These are phyloP conservation scores for Hydrangea macrophylla DNA, from an alignment of 148 eudicot genomes.

Conservation along the genomic window DNA sequence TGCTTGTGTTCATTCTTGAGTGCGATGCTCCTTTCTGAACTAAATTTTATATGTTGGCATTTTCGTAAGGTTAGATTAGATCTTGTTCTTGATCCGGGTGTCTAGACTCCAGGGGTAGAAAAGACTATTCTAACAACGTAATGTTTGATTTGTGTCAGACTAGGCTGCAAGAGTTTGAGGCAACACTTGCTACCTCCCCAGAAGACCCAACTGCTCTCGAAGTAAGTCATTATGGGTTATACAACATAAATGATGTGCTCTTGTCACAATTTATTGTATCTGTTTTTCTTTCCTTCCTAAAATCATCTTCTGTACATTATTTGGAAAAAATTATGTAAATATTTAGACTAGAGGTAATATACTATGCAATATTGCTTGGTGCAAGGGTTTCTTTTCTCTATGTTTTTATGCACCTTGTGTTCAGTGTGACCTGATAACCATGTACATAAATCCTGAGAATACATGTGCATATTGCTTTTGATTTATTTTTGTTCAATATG, in stretches of 20 bases:
- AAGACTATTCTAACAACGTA: slow-evolving; percentile 19
- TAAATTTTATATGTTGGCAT: background rate
- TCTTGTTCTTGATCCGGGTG: background rate
- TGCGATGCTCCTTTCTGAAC: background rate
- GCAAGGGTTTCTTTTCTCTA: background rate
- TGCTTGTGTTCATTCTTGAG: background rate
- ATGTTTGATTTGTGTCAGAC: slow-evolving; percentile 44
- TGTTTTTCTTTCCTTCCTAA: no score
- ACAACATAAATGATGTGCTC: background rate
- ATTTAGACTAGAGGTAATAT: background rate
- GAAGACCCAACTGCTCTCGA: slow-evolving; percentile 73
- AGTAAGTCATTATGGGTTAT: slow-evolving; percentile 44
- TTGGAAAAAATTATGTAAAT: background rate
- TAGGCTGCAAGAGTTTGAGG: slow-evolving; percentile 72
- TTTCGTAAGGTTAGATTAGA: background rate
- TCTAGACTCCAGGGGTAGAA: slow-evolving; percentile 3
- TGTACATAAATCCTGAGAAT: background rate
- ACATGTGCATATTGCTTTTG: background rate
- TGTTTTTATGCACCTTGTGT: no score
- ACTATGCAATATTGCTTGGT: background rate
- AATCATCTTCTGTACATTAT: background rate
- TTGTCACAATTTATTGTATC: background rate
- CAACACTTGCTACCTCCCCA: slow-evolving; percentile 59
- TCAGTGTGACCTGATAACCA: no score
- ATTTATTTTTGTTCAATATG: no score